These are phyloP conservation scores for Cutaneotrichosporon arboriforme DNA, from an alignment of 1,284 basidiomycete species.

Conservation along the genomic window DNA sequence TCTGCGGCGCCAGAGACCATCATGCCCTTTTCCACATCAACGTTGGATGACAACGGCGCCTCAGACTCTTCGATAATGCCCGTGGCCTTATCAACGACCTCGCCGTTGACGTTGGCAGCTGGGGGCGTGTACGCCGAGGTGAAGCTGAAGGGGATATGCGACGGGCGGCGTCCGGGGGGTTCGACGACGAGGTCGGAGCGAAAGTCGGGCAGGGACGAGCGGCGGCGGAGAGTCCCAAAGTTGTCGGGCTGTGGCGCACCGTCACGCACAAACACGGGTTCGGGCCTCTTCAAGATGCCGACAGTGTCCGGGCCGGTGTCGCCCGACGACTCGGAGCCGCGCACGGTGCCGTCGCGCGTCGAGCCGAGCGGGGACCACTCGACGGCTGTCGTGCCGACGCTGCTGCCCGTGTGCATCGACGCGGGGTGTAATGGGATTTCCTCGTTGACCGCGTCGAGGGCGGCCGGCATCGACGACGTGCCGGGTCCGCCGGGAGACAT, in stretches of 20 bases:
- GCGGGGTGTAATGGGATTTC: neutral
- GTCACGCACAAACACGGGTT: neutral
- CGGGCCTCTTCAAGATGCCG: neutral
- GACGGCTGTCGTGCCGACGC: too few species aligned
- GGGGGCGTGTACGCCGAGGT: neutral
- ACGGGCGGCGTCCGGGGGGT: neutral
- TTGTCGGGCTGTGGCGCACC: neutral
- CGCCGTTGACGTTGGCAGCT: neutral
- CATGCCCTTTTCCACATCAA: slow-evolving; percentile 13
- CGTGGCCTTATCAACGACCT: neutral
- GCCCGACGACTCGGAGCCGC: neutral
- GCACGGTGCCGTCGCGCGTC: too few species aligned
- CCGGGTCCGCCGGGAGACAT: slow-evolving; percentile 7
- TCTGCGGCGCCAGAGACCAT: neutral
- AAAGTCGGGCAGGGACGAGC: neutral
- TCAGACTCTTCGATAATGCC: neutral
- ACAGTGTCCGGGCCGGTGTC: neutral
- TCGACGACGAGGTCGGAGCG: neutral
- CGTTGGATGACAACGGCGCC: too few species aligned
- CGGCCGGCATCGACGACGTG: neutral
- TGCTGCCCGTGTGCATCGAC: neutral
- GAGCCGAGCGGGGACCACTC: too few species aligned
- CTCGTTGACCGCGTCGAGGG: neutral
- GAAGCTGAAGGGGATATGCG: neutral
- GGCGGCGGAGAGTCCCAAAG: neutral